Percentiles rank a stretch among this genome's conserved stretches.
These are phyloP conservation scores for Glebionis coronaria DNA, from an alignment of 129 eudicot species.

Conservation along the genomic window DNA sequence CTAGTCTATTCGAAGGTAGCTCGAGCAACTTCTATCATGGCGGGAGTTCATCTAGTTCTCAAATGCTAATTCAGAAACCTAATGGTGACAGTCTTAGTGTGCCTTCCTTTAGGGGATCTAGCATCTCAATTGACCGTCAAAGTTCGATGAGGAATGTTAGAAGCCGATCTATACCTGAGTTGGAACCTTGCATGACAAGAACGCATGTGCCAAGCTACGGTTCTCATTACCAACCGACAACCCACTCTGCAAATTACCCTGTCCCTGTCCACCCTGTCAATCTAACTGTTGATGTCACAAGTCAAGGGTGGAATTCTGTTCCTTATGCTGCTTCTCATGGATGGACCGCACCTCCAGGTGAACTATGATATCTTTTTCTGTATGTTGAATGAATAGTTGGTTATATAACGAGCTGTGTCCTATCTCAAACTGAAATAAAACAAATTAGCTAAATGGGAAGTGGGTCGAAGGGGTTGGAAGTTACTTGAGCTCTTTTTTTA, in stretches of 20 bases:
- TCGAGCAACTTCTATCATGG: conserved; percentile 26
- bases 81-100: conserved; percentile 17
- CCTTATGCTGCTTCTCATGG: conserved; percentile 25
- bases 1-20: conserved; percentile 23
- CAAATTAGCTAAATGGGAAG: too few species aligned
- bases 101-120: conserved; percentile 21
- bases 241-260: conserved; percentile 11
- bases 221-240: conserved; percentile 28
- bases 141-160: conserved; percentile 29
- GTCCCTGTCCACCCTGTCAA: conserved; percentile 18
- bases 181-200: conserved; percentile 26
- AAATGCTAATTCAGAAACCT: conserved; percentile 21
- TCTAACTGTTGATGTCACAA: conserved; percentile 22
- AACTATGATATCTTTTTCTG: background rate
- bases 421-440: too few species aligned
- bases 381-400: background rate
- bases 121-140: conserved; percentile 19
- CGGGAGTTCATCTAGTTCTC: conserved; percentile 40
- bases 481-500: too few species aligned
- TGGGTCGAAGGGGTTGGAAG: too few species aligned
- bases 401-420: background rate
- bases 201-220: conserved; percentile 9
- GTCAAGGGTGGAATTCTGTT: conserved; percentile 31
- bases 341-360: conserved; percentile 28
- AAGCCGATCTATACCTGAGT: conserved; percentile 23